Evolutionary conservation across 768 basidiomycete genomes (phyloP).

Genomic region (Flagelloscypha sp.): DNA sequence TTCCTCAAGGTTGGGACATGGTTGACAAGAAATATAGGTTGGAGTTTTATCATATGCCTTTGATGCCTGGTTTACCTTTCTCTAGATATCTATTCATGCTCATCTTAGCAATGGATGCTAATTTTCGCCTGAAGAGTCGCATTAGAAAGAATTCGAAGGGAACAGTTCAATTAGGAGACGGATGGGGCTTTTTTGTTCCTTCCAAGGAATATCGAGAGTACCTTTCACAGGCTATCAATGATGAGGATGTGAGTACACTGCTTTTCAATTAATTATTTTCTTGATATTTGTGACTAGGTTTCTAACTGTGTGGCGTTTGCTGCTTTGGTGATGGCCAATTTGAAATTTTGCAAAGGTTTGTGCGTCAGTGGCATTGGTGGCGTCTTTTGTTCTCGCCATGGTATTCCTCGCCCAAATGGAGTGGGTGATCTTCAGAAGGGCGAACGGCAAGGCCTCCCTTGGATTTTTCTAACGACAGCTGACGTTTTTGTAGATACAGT

Average conservation of each 20-base stretch:
- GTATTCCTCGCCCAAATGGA: slow-evolving; percentile 15
- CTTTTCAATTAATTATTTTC: not conserved
- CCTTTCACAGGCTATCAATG: not conserved
- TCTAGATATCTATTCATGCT: slow-evolving; percentile 9
- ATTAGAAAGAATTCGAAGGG: slow-evolving; percentile 5
- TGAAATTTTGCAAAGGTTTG: slow-evolving; percentile 7
- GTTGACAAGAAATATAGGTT: slow-evolving; percentile 1
- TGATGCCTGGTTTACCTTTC: not conserved
- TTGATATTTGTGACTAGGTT: slow-evolving; percentile 3
- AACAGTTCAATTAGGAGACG: slow-evolving; percentile 1
- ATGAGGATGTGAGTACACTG: slow-evolving; percentile 1
- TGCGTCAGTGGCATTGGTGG: slow-evolving; percentile 21
- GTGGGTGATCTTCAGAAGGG: slow-evolving; percentile 17
- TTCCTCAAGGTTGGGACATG: slow-evolving; percentile 12
- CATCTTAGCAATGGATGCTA: slow-evolving; percentile 12
- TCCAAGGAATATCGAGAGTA: not conserved
- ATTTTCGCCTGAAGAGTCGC: slow-evolving; percentile 14
- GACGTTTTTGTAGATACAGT: slow-evolving; percentile 8
- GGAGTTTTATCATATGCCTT: not conserved
- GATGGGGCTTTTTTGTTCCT: not conserved
- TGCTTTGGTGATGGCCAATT: slow-evolving; percentile 13
- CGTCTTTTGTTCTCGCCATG: slow-evolving; percentile 22
- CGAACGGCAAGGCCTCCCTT: slow-evolving; percentile 12
- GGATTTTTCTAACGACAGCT: not conserved
- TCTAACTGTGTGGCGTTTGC: slow-evolving; percentile 15